Evolutionary conservation across 495 filamentous ascomycete species (phyloP), one percentile per base, ranked within the genome.

Genomic region (Hypoxylon fragiforme): DNA sequence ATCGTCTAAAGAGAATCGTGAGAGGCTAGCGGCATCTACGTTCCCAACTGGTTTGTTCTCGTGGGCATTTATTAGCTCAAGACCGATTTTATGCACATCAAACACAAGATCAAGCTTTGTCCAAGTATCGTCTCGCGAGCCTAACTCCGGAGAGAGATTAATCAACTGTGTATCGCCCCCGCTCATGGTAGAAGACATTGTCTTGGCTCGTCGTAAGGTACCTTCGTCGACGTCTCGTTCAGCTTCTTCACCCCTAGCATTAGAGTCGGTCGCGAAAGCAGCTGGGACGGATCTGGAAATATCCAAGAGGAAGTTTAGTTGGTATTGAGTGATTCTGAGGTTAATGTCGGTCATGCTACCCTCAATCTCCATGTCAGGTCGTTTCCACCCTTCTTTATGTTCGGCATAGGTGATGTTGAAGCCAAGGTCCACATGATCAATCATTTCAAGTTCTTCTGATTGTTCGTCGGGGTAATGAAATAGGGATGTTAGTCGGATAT

Each of bases 21-120:
- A 96, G 14, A 98, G 70, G 62, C 95, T 96, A 2, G 90, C 86
- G 24, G 81, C 78, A 54, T 92, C 89, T 18, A 92, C 63, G 50
- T 88, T 77, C 7, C 88, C 87, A 36, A 96, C 81, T 1, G 92
- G 91, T 49, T 81, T 79, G 55, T 87, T 78, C 37, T 88, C 80
- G 20, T 85, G 78, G 15, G 86, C 88, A 32, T 90, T 81, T 50
- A 97, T 86, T 38, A 98, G 75, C 71, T 97, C 94, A 53, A 98
- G 68, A 2, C 91, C 89, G 53, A 98, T 84, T 19, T 85, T 89
- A 41, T 87, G 85, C 19, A 92, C 85, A 55, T 91, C 91, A 73
- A 98, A 97, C 24, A 94, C 81, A 59, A 98, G 83, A 54, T 97
- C 92, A 47, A 98, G 79, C 67, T 91, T 92, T 0, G 92, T 95